Evolutionary conservation across 495 filamentous ascomycete genomes (phyloP), one percentile per base, ranked within the genome.

Genomic region (Evansstolkia leycettana): DNA sequence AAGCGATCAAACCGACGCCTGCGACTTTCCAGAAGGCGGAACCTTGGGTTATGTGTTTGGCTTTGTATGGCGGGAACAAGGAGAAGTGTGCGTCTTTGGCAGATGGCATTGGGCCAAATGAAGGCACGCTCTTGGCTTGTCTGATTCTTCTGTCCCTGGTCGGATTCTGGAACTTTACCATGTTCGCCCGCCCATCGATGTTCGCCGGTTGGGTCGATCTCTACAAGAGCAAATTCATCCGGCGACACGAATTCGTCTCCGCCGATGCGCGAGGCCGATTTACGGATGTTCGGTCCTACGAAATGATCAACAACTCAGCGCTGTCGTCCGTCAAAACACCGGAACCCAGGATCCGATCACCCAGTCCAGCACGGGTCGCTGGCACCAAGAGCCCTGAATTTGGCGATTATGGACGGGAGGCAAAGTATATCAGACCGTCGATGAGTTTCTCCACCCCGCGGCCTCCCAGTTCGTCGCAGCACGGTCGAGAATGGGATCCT

Each of bases 101-200:
- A 11, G 45, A 65, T 4, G 40, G 26, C 1, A 31, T 65, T 7
- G 53, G 58, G 2, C 72, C 90, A 34, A 78, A 71, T 44, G 72
- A 90, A 54, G 63, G 72, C n/a, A 89, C 81, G 0, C 69, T 94
- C 16, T 68, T 84, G 18, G 84, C 87, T 8, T 75, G 92, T 9
- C 62, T 98, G 31, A 60, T 94, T 19, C 70, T 96, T 3, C 65
- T 96, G 24, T 78, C 78, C 16, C 74, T 94, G 62, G 73, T 87
- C 37, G 89, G 89, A 7, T 65, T 96, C 33, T 93, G 89, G 80
- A 73, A 77, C 39, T 69, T 87, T 38, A 47, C 92, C 17, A 71
- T 96, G 37, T 77, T 94, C 17, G 80, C 78, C 15, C 82, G 89
- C 18, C 73, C 68, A 42, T 78, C 78, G 15, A 92, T 96, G 75